Evolutionary conservation across 2,329 filamentous ascomycete genomes (phyloP).

Genomic region (Sporothrix curviconia): DNA sequence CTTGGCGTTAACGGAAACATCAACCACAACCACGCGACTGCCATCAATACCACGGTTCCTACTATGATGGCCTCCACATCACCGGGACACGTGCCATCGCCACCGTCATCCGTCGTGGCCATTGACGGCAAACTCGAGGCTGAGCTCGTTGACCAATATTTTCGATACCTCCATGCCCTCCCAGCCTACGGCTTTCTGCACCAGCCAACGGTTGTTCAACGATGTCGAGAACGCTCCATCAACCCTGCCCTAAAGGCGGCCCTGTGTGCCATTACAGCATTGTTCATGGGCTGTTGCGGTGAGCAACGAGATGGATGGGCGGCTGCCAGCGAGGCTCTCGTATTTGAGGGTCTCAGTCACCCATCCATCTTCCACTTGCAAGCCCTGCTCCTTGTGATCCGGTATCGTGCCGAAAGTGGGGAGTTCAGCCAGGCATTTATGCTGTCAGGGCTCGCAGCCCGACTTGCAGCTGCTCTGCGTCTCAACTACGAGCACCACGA

Average conservation of each 20-base stretch:
- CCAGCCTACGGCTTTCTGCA: constrained; percentile 4
- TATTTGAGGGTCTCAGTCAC: neutral
- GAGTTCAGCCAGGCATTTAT: neutral
- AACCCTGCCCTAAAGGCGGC: constrained; percentile 3
- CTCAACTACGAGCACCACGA: constrained; percentile 6
- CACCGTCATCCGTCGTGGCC: neutral
- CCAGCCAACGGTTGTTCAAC: neutral
- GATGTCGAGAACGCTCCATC: constrained; percentile 3
- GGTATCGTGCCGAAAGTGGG: constrained; percentile 1
- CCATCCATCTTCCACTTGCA: constrained; percentile 7
- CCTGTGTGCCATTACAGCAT: constrained; percentile 1
- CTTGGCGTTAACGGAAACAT: neutral
- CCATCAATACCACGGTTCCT: no score
- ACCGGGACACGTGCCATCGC: neutral
- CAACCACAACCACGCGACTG: no score
- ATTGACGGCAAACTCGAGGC: neutral
- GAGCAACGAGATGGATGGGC: constrained; percentile 1
- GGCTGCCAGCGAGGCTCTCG: neutral
- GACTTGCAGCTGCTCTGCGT: neutral
- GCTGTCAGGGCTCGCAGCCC: neutral
- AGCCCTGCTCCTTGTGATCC: neutral
- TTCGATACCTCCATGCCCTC: neutral
- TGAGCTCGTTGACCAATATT: constrained; percentile 5
- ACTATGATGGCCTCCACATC: neutral
- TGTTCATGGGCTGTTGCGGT: neutral